Conservation (phyloP, 1,284 basidiomycete species). For the Ustilago hordei region DNA sequence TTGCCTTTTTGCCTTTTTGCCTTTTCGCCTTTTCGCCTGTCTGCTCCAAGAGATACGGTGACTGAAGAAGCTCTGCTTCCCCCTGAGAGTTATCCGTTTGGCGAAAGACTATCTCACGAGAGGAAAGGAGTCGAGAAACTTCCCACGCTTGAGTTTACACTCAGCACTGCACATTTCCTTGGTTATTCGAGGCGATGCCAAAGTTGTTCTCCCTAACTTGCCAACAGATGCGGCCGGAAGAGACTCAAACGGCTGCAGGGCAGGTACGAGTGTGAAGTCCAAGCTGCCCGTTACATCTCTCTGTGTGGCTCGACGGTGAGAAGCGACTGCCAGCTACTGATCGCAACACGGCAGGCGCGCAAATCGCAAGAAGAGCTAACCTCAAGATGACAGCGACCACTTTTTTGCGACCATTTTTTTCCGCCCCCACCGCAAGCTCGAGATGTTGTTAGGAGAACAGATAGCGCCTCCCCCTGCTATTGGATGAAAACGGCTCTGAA, state of each 20-base stretch:
- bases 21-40: background rate
- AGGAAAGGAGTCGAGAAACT: background rate
- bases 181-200: conserved; percentile 3
- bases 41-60: background rate
- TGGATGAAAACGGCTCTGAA: background rate
- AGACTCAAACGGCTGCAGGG: conserved; percentile 10
- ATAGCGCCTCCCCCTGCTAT: background rate
- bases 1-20: background rate
- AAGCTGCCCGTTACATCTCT: background rate
- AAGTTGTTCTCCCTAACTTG: background rate
- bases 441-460: background rate
- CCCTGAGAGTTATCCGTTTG: background rate
- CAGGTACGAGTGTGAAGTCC: conserved; percentile 17
- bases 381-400: too few relatives aligned
- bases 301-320: conserved; percentile 15
- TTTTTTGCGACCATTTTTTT: background rate
- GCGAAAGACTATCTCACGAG: background rate
- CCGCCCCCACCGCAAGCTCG: background rate
- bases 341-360: background rate
- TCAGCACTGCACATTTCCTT: background rate
- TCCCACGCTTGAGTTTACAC: conserved; percentile 22
- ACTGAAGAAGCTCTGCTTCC: background rate
- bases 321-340: background rate
- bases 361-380: too few relatives aligned
- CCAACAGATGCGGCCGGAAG: background rate